Base-by-base conservation (phyloP, 2,329 filamentous ascomycete species). In the Reticulascus tulasneorum region DNA sequence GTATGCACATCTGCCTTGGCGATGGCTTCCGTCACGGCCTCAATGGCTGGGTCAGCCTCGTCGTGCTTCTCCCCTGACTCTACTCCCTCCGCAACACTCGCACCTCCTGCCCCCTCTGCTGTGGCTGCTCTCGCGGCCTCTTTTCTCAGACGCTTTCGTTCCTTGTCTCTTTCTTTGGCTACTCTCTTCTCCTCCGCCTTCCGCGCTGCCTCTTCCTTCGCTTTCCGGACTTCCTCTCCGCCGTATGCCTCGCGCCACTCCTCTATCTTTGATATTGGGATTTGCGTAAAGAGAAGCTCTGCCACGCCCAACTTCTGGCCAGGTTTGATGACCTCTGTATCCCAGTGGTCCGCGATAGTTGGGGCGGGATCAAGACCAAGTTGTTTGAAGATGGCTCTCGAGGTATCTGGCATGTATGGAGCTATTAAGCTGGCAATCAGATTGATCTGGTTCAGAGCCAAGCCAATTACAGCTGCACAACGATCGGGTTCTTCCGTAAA, bases 321-420 rank as follows among this genome's bases (percentile, higher is more conserved):
- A 2, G 83, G 73, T 52, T 79, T 71, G 47, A 93, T 66, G 3
- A 70, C 63, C 43, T 77, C 70, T n/a, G 64, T 61, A 13, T 58
- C 54, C 82, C 86, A 93, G 28, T 67, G 70, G 44, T 83, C 75
- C 2, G 85, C 82, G 43, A 90, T 88, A 23, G 30, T 58, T 44
- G 41, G 49, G 43, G 73, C 61, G 52, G 76, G 63, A 40, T 59
- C 46, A 35, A 77, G 57, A 29, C 83, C 77, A 19, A 97, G 75
- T 66, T 96, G 91, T 45, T 76, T 63, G 47, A 87, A 77, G 49
- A 96, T 95, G 21, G 79, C 78, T 41, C 73, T 73, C 4, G 84
- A 73, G 8, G 84, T 90, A n/a, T 75, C 74, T 25, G 88, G 89
- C 72, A 96, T 86, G 64, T 91, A 96, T 1, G 90, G 90, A 34